phyloP scores from a whole-genome alignment of 176 grass and related monocot genomes.

The Rhynchospora pubera region DNA sequence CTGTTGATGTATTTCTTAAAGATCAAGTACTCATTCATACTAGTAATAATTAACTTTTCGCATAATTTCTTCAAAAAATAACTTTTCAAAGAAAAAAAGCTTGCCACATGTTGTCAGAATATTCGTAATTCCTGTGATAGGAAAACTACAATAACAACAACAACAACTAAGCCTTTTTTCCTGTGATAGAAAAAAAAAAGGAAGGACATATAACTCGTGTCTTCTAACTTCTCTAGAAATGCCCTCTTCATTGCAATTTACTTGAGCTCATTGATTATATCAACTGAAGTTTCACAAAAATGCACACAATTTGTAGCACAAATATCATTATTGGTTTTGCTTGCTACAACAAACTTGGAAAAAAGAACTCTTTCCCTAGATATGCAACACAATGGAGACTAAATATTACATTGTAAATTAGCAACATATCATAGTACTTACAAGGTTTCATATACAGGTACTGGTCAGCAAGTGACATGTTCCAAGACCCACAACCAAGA shows the following conservation, averaged over 20 bases:
- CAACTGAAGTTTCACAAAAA: not conserved
- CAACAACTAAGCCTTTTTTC: too few relatives aligned
- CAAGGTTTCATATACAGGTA: constrained; percentile 26
- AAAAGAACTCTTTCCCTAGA: not conserved
- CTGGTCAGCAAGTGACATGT: constrained; percentile 58
- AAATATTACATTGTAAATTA: not conserved
- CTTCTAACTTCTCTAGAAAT: not conserved
- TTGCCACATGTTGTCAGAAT: not conserved
- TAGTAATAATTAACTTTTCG: not conserved
- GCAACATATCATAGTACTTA: not conserved
- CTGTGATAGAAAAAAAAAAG: not conserved
- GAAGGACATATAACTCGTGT: not conserved
- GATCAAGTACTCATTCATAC: not conserved
- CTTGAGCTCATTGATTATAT: not conserved
- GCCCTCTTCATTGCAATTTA: not conserved
- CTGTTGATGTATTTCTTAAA: not conserved
- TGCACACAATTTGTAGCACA: not conserved
- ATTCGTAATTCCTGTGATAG: not conserved
- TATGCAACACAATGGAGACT: not conserved
- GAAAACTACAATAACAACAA: too few relatives aligned
- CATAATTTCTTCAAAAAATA: too few relatives aligned
- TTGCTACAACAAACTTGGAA: not conserved
- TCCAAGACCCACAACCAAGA: constrained; percentile 46
- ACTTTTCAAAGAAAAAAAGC: not conserved
- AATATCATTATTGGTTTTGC: not conserved